Evolutionary conservation across 352 stramenopile genomes (phyloP).

Genomic region (Elongisporangium senticosum): DNA sequence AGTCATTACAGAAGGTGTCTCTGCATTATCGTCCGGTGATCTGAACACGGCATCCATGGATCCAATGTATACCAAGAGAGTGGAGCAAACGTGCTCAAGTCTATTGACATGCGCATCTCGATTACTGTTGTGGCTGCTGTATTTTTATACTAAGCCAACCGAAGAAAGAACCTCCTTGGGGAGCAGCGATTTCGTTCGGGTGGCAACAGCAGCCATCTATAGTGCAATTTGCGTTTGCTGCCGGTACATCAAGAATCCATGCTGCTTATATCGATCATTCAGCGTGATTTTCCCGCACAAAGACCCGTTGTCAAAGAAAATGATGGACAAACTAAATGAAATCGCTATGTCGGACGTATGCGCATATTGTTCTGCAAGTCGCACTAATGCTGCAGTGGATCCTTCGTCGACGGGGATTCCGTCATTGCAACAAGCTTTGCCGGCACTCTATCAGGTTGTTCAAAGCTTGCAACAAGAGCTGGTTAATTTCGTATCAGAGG

Average conservation of each 20-base stretch:
- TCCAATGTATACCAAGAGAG: slow-evolving; percentile 40
- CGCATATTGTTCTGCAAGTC: slow-evolving; percentile 25
- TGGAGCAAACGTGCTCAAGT: slow-evolving; percentile 64
- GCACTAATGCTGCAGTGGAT: background rate
- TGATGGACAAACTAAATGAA: slow-evolving; percentile 42
- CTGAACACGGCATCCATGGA: slow-evolving; percentile 46
- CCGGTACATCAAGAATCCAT: slow-evolving; percentile 59
- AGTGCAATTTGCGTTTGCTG: slow-evolving; percentile 64
- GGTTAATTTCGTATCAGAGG: slow-evolving; percentile 46
- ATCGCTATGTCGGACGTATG: slow-evolving; percentile 54
- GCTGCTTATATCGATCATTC: slow-evolving; percentile 62
- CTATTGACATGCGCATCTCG: slow-evolving; percentile 45
- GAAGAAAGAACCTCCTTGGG: slow-evolving; percentile 23
- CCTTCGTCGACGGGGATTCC: slow-evolving; percentile 17
- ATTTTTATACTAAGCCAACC: slow-evolving; percentile 45
- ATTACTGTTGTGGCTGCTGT: slow-evolving; percentile 61
- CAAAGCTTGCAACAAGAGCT: slow-evolving; percentile 49
- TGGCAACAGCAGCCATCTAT: slow-evolving; percentile 65
- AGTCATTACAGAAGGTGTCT: slow-evolving; percentile 48
- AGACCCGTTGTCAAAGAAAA: slow-evolving; percentile 40
- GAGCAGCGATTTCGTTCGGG: slow-evolving; percentile 47
- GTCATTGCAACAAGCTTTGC: slow-evolving; percentile 65
- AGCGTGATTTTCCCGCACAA: slow-evolving; percentile 72
- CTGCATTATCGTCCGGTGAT: slow-evolving; percentile 40
- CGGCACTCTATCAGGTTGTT: slow-evolving; percentile 49